These are phyloP conservation scores for Berkeleyomyces basicola DNA, from an alignment of 2,329 filamentous ascomycete species.

Conservation along the genomic window DNA sequence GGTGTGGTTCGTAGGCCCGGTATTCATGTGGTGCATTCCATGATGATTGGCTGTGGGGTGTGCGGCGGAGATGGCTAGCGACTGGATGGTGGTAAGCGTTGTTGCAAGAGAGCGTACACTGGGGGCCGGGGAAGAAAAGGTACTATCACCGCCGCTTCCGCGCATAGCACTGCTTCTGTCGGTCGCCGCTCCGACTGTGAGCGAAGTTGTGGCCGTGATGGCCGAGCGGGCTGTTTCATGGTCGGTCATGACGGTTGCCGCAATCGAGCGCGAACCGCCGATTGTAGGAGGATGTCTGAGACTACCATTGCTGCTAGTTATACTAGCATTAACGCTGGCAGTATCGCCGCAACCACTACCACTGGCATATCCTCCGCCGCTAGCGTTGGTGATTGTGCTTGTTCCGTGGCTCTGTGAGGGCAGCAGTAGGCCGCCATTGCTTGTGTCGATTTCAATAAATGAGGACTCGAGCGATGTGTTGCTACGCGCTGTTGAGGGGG, in stretches of 20 bases:
- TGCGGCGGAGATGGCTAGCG: slow-evolving; percentile 26
- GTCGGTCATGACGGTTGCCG: slow-evolving; percentile 71
- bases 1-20: slow-evolving; percentile 24
- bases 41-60: slow-evolving; percentile 27
- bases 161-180: slow-evolving; percentile 32
- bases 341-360: slow-evolving; percentile 5
- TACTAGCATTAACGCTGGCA: slow-evolving; percentile 12
- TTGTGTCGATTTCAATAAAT: slow-evolving; percentile 11
- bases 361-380: slow-evolving; percentile 30
- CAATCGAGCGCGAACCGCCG: slow-evolving; percentile 45
- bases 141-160: slow-evolving; percentile 51
- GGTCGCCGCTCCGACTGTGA: slow-evolving; percentile 48
- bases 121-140: slow-evolving; percentile 68
- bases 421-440: slow-evolving; percentile 14
- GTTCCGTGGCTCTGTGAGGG: slow-evolving; percentile 19
- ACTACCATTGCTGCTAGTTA: slow-evolving; percentile 7
- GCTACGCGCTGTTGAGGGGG: slow-evolving; percentile 8
- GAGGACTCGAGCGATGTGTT: slow-evolving; percentile 8
- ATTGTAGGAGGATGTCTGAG: slow-evolving; percentile 36
- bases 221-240: slow-evolving; percentile 57
- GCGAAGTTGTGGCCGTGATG: slow-evolving; percentile 50
- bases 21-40: slow-evolving; percentile 19
- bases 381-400: slow-evolving; percentile 40
- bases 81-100: slow-evolving; percentile 74
- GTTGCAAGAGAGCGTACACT: slow-evolving; percentile 69